Conservation (phyloP, 192 early-diverging fungal species). For the Rhizophagus sp. region DNA sequence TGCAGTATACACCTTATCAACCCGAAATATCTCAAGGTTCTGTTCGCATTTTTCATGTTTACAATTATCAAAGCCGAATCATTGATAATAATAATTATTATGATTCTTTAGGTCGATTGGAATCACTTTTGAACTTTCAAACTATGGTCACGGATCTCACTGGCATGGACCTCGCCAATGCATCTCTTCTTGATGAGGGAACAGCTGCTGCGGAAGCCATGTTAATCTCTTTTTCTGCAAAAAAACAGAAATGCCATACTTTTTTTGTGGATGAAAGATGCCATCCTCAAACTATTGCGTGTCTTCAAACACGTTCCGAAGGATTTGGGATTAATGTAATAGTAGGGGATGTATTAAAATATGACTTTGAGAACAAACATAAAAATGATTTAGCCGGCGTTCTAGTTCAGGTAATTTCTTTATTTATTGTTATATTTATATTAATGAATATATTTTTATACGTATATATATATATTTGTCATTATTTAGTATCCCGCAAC, state of each 20-base stretch:
- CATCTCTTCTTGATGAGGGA: conserved; percentile 98
- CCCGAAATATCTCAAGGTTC: conserved; percentile 94
- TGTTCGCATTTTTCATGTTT: neutral
- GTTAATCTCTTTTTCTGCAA: conserved; percentile 78
- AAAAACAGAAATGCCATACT: conserved; percentile 77
- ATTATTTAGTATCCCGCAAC: conserved; percentile 87
- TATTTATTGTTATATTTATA: conserved; percentile 8
- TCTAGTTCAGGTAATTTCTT: conserved; percentile 80
- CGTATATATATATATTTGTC: neutral
- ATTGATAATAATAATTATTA: neutral
- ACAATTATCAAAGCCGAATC: neutral
- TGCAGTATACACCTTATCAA: conserved; percentile 97
- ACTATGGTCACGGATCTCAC: conserved; percentile 96
- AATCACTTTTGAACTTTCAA: conserved; percentile 97
- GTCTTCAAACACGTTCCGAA: conserved; percentile 91
- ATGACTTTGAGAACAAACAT: conserved; percentile 68
- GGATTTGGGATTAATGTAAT: conserved; percentile 92
- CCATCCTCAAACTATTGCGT: conserved; percentile 95
- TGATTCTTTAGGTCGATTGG: conserved; percentile 66
- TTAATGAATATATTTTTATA: conserved; percentile 29
- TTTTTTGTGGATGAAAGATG: conserved; percentile 94
- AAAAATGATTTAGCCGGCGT: conserved; percentile 86
- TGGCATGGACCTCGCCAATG: conserved; percentile 95
- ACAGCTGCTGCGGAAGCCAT: conserved; percentile 98
- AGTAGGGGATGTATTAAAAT: conserved; percentile 77